Percentiles rank a stretch among this genome's conserved stretches.
These are phyloP conservation scores for Pichia scutulata DNA, from an alignment of 805 yeast species.

Conservation along the genomic window DNA sequence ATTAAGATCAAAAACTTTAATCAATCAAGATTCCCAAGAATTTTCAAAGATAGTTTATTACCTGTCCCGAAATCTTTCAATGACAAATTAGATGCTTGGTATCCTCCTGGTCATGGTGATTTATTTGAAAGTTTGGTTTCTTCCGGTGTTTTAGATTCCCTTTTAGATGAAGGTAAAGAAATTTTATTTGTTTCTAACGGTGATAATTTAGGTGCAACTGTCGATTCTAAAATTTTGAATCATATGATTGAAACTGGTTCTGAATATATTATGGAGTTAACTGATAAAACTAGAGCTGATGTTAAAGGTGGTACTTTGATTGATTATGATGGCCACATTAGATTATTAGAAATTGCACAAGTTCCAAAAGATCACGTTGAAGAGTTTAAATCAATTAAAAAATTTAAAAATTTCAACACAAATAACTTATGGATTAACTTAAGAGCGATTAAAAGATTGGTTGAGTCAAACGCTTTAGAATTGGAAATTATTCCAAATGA, in stretches of 20 bases:
- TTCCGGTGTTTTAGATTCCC: slow-evolving; percentile 86
- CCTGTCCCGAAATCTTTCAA: slow-evolving; percentile 81
- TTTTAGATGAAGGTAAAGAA: slow-evolving; percentile 91
- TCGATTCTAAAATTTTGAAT: slow-evolving; percentile 79
- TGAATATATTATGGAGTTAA: slow-evolving; percentile 96
- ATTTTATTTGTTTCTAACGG: slow-evolving; percentile 93
- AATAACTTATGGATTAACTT: slow-evolving; percentile 96
- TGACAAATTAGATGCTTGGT: slow-evolving; percentile 83
- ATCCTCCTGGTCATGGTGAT: slow-evolving; percentile 99
- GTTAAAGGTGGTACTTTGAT: slow-evolving; percentile 99
- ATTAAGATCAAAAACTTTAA: slow-evolving; percentile 92
- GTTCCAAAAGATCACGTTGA: slow-evolving; percentile 98
- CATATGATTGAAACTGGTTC: slow-evolving; percentile 90
- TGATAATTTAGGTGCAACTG: slow-evolving; percentile 98
- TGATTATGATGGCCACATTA: slow-evolving; percentile 89
- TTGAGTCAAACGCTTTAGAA: slow-evolving; percentile 72
- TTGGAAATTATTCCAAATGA: slow-evolving; percentile 95
- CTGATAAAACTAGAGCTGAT: slow-evolving; percentile 98
- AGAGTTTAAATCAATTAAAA: slow-evolving; percentile 95
- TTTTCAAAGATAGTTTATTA: slow-evolving; percentile 87
- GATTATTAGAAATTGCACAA: slow-evolving; percentile 94
- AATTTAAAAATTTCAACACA: slow-evolving; percentile 96
- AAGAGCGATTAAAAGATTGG: slow-evolving; percentile 86
- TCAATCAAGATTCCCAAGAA: slow-evolving; percentile 97
- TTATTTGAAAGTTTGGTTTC: slow-evolving; percentile 82